These are phyloP conservation scores for Colletotrichum sp. DNA, from an alignment of 2,329 filamentous ascomycete species.

Conservation along the genomic window DNA sequence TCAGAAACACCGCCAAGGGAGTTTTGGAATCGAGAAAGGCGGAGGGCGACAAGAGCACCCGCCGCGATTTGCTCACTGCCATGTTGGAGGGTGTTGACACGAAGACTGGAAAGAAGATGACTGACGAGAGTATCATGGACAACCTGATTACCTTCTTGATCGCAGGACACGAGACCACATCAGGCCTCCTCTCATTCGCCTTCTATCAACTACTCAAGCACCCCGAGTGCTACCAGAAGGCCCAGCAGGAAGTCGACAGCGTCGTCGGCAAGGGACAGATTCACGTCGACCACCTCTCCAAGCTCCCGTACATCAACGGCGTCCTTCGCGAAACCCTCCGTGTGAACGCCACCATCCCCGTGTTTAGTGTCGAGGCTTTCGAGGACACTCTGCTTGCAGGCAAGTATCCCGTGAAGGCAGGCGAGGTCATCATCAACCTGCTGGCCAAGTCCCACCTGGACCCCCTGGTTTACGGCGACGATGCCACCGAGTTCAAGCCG, in stretches of 20 bases:
- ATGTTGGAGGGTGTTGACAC: conserved; percentile 69
- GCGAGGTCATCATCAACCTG: conserved; percentile 47
- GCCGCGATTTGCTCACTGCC: conserved; percentile 68
- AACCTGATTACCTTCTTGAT: conserved; percentile 75
- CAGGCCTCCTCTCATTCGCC: conserved; percentile 68
- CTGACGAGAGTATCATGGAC: conserved; percentile 64
- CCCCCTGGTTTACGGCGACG: conserved; percentile 59
- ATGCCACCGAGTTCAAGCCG: conserved; percentile 62
- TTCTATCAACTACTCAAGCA: conserved; percentile 71
- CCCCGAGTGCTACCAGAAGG: conserved; percentile 63
- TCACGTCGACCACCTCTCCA: conserved; percentile 61
- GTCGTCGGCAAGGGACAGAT: conserved; percentile 66
- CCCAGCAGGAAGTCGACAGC: conserved; percentile 70
- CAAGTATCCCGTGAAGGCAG: conserved; percentile 55
- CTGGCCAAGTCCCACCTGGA: conserved; percentile 59
- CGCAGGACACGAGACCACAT: conserved; percentile 73
- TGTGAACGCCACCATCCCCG: conserved; percentile 31
- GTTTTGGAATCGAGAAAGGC: conserved; percentile 64
- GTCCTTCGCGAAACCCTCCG: conserved; percentile 61
- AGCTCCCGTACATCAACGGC: conserved; percentile 68
- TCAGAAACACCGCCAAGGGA: conserved; percentile 58
- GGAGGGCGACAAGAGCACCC: conserved; percentile 40
- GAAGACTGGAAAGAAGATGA: conserved; percentile 66
- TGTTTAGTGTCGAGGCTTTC: conserved; percentile 31
- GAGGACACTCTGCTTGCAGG: conserved; percentile 53